Conservation (phyloP, 805 yeast species). For the Starmera quercuum region DNA sequence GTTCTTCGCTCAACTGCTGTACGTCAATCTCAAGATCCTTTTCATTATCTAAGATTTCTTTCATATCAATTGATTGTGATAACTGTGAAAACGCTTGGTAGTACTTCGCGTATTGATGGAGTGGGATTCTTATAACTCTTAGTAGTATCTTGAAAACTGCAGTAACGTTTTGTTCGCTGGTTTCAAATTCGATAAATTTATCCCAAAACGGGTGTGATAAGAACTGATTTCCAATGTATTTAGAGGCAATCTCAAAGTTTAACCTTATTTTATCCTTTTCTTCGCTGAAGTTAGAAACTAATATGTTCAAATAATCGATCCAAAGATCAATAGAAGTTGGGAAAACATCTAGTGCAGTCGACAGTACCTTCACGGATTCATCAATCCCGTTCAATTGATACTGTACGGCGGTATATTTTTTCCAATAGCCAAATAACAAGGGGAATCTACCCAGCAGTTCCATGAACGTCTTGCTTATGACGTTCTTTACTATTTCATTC, state of each 20-base stretch:
- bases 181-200: conserved; percentile 55
- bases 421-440: conserved; percentile 55
- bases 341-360: conserved; percentile 36
- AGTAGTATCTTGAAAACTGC: conserved; percentile 35
- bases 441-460: conserved; percentile 50
- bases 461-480: conserved; percentile 28
- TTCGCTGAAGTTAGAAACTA: conserved; percentile 32
- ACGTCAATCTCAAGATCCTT: conserved; percentile 16
- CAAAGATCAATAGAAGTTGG: conserved; percentile 62
- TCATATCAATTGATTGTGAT: conserved; percentile 9
- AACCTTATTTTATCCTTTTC: conserved; percentile 25
- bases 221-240: conserved; percentile 60
- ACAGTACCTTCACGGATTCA: conserved; percentile 38
- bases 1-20: conserved; percentile 10
- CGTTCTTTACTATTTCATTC: conserved; percentile 19
- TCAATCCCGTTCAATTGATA: conserved; percentile 49
- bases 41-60: conserved; percentile 9
- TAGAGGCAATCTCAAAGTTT: conserved; percentile 42
- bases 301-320: conserved; percentile 55
- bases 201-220: conserved; percentile 83
- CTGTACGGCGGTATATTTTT: conserved; percentile 45
- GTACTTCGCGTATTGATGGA: conserved; percentile 82
- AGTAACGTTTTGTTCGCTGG: conserved; percentile 26
- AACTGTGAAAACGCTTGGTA: conserved; percentile 40
- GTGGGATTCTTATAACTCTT: conserved; percentile 49